A percentile compares a stretch with the other conserved stretches of the same genome.
Conservation (phyloP, 148 eudicot genomes). For the Suaeda aralocaspica region DNA sequence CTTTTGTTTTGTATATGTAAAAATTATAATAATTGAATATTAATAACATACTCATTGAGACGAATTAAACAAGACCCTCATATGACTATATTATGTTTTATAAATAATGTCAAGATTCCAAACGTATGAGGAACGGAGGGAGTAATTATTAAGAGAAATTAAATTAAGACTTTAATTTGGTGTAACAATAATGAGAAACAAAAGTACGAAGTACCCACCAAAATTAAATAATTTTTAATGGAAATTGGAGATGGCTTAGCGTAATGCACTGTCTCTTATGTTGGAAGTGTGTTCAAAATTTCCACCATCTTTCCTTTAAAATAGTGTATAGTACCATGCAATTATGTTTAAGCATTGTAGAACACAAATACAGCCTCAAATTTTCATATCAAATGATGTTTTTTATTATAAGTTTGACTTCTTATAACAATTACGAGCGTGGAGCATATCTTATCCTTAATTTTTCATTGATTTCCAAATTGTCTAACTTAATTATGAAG, state of each 20-base stretch:
- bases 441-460: neutral
- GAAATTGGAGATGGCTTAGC: conserved; percentile 6
- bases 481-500: too few species aligned
- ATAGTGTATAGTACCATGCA: neutral
- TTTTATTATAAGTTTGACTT: neutral
- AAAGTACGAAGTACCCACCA: neutral
- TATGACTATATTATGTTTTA: too few species aligned
- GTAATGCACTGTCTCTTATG: neutral
- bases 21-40: too few species aligned
- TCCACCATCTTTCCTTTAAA: neutral
- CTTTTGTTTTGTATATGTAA: too few species aligned
- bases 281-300: conserved; percentile 8
- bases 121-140: too few species aligned
- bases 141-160: neutral
- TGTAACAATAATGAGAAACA: neutral
- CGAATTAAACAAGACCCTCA: too few species aligned
- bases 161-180: neutral
- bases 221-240: neutral
- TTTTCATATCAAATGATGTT: neutral
- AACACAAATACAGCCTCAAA: neutral
- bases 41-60: too few species aligned
- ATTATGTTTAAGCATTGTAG: neutral
- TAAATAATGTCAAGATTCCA: too few species aligned
- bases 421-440: neutral
- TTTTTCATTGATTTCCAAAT: too few species aligned